A percentile compares a stretch with the other conserved stretches of the same genome.
Conservation (phyloP, 148 eudicot species). For the Simmondsia chinensis region DNA sequence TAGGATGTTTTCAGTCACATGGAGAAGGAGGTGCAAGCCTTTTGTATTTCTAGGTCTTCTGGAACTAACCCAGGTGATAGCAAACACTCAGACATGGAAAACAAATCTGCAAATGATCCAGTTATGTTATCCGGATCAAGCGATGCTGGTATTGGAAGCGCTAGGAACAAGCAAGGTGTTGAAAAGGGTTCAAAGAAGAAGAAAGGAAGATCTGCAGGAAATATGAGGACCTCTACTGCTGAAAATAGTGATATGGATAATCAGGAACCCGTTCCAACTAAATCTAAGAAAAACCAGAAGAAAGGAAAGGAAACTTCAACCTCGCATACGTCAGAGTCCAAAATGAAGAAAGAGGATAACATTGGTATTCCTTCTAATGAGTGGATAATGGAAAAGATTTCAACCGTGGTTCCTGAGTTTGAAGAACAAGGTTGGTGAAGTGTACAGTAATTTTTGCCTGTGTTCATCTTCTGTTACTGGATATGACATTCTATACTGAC, state of each 20-base stretch:
- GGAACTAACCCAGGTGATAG: conserved; percentile 24
- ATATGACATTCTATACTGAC: no score
- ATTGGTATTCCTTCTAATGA: conserved; percentile 57
- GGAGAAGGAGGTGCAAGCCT: conserved; percentile 70
- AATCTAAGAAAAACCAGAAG: conserved; percentile 77
- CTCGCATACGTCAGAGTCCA: conserved; percentile 43
- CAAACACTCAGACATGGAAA: conserved; percentile 25
- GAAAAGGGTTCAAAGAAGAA: conserved; percentile 88
- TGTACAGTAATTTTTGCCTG: conserved; percentile 3
- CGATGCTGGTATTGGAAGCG: conserved; percentile 40
- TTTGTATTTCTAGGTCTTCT: conserved; percentile 26
- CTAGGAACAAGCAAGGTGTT: conserved; percentile 28
- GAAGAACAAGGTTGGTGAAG: conserved; percentile 71
- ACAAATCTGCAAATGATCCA: conserved; percentile 35
- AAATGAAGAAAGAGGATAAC: conserved; percentile 39
- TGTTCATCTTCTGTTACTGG: neutral
- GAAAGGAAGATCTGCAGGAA: conserved; percentile 67
- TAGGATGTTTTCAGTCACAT: conserved; percentile 65
- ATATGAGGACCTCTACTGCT: conserved; percentile 25
- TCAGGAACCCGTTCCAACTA: conserved; percentile 51
- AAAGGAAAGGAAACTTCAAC: conserved; percentile 62
- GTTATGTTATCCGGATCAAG: conserved; percentile 35
- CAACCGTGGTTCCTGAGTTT: conserved; percentile 64
- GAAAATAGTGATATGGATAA: conserved; percentile 50
- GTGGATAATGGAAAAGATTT: conserved; percentile 53